Evolutionary conservation across 306 rosid species (phyloP).

Genomic region (Acacia confusa): DNA sequence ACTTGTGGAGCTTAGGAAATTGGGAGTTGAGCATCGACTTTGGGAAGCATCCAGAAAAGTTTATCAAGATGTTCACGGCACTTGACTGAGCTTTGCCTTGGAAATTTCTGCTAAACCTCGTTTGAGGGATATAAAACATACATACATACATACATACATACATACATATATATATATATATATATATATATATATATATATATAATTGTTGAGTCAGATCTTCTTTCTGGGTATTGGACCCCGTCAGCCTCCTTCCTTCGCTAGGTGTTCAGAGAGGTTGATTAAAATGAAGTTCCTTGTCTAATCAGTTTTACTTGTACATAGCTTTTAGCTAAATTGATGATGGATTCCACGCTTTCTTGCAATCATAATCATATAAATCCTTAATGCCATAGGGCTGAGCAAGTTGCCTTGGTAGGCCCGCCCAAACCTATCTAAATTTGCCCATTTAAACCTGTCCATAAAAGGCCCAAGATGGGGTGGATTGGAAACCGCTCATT

Average conservation of each 20-base stretch:
- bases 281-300: neutral
- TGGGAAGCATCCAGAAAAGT: conserved; percentile 93
- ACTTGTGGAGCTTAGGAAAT: conserved; percentile 73
- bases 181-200: neutral
- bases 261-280: neutral
- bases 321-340: neutral
- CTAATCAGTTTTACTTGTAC: neutral
- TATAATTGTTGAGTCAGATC: neutral
- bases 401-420: too few relatives aligned
- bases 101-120: neutral
- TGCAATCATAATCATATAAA: neutral
- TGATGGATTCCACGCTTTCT: neutral
- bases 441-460: too few relatives aligned
- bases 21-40: conserved; percentile 86
- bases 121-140: neutral
- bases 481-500: too few relatives aligned
- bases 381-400: neutral
- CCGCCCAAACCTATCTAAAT: too few relatives aligned
- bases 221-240: neutral
- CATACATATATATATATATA: neutral
- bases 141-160: neutral
- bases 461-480: too few relatives aligned
- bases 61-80: conserved; percentile 49
- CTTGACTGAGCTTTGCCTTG: conserved; percentile 2
- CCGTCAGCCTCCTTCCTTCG: neutral